Conservation (phyloP, 2,329 filamentous ascomycete genomes). For the Ophiostoma sp. region DNA sequence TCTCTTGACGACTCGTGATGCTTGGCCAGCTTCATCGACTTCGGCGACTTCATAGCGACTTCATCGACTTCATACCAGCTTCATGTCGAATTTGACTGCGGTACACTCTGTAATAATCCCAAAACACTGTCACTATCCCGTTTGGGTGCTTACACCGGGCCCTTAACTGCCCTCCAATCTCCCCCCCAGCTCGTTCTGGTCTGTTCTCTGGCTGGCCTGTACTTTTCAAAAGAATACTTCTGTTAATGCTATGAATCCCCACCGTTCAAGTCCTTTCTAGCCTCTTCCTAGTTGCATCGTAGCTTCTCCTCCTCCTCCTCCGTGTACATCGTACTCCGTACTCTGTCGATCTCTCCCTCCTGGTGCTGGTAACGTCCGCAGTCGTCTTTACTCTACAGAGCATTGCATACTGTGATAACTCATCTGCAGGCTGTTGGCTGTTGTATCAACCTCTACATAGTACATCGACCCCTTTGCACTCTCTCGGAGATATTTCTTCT, state of each 20-base stretch:
- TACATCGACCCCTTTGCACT: not conserved
- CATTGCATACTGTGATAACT: not conserved
- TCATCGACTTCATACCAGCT: no score
- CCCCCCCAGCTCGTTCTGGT: not conserved
- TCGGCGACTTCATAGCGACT: no score
- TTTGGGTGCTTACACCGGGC: constrained; percentile 6
- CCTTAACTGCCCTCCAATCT: not conserved
- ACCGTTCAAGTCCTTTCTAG: not conserved
- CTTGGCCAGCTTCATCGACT: no score
- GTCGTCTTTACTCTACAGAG: not conserved
- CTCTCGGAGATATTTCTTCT: constrained; percentile 8
- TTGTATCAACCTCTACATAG: not conserved
- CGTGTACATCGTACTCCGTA: not conserved
- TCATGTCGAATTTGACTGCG: no score
- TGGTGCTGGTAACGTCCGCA: not conserved
- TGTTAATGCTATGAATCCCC: not conserved
- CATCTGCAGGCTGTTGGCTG: not conserved
- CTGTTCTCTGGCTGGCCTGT: not conserved
- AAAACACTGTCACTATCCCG: not conserved
- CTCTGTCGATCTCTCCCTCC: not conserved
- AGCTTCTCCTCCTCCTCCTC: not conserved
- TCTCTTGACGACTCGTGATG: no score
- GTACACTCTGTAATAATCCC: not conserved
- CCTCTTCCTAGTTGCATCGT: not conserved
- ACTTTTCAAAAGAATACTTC: not conserved